Conservation (phyloP, 305 asterid genomes). For the Solanum aculeatissimum region DNA sequence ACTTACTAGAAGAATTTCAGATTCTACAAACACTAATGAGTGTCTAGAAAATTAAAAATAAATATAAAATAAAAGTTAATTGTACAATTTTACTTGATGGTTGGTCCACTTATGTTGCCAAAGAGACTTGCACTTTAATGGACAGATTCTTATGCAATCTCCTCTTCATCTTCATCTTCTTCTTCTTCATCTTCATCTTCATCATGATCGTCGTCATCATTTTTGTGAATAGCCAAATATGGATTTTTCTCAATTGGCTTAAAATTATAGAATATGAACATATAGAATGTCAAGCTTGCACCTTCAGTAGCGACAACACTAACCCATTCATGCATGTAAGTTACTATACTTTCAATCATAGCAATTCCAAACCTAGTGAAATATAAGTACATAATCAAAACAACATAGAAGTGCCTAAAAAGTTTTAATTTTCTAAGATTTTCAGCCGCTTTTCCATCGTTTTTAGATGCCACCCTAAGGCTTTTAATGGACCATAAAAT, state of each 20-base stretch:
- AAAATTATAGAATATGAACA: conserved; percentile 2
- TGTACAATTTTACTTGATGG: not conserved
- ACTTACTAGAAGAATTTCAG: not conserved
- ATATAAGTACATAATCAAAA: conserved; percentile 2
- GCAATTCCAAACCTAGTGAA: conserved; percentile 6
- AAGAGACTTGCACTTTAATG: not conserved
- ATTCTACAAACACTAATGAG: not conserved
- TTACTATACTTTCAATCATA: not conserved
- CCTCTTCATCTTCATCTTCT: not conserved
- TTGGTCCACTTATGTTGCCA: not conserved
- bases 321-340: conserved; percentile 3
- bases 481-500: conserved; percentile 6
- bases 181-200: not conserved
- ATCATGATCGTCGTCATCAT: not conserved
- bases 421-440: not conserved
- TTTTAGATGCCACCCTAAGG: not conserved
- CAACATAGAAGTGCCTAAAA: conserved; percentile 6
- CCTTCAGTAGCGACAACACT: not conserved
- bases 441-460: conserved; percentile 5
- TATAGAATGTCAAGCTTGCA: not conserved
- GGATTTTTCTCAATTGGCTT: conserved; percentile 5
- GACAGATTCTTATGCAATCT: not conserved
- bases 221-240: not conserved
- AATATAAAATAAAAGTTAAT: not conserved
- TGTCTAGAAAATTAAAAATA: not conserved